Evolutionary conservation across 306 rosid genomes (phyloP), one percentile per base, ranked within the genome.

Genomic region (Arachis stenosperma): DNA sequence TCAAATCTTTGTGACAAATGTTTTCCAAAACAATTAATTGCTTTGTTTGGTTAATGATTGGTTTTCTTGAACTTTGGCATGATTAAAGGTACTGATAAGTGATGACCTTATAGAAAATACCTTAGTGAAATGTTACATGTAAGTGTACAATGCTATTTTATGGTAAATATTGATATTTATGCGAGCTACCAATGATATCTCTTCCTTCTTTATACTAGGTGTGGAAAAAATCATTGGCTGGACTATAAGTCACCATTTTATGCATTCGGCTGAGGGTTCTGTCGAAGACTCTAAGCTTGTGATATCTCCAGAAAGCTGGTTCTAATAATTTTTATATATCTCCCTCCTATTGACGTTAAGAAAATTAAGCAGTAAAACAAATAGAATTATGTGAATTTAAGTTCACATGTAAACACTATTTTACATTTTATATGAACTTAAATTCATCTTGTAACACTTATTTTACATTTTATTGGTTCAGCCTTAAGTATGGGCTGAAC

Each of bases 201-300:
- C 27, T 75, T 15, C 44, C 58, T 69, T 61, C 42, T 54, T 15
- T 58, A 39, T 61, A 27, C 40, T 77, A 93, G 98, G 79, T 77
- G 98, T 89, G 69, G 97, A 93, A 78, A 93, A 89, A 84, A 76
- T 87, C 33, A 79, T 88, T 13, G 96, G 98, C 41, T 93, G 98
- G 98, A 93, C 96, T 53, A 56, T 93, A 81, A 90, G 96, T 86
- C 57, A 83, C 71, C 92, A 86, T 65, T 85, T 78, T 69, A 89
- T 89, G 97, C 87, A 86, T 77, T 83, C 65, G 53, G 50, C 85
- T 40, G 89, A 88, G 52, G 84, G 76, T 54, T 71, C 81, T 48
- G 81, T 75, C 30, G 67, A 83, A 82, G 93, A 89, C 41, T 81
- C 83, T 37, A 90, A 89, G 82, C 93, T 78, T 63, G 62, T 76